Evolutionary conservation across 2,329 filamentous ascomycete species (phyloP), one percentile per base, ranked within the genome.

Genomic region (Scleromitrula shiraiana): DNA sequence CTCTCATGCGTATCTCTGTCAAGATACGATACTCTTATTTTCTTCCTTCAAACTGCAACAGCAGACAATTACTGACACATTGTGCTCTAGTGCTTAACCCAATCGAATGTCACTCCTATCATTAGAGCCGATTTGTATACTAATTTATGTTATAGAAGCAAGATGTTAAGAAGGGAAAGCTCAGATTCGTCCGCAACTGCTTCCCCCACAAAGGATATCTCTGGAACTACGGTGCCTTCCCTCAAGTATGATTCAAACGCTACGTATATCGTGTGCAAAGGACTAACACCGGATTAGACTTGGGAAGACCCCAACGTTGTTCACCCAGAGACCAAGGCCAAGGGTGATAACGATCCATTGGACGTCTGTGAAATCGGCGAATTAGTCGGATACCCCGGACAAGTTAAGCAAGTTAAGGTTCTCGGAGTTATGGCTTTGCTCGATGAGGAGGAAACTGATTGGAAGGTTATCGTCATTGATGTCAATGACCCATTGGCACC

Each of bases 121-220:
- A 14, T 33, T 7, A 0, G 22, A 6, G 2, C 22, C 29, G 17
- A 41, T 4, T 22, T 19, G 8, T 7, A 47, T 42, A 30, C 45
- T 47, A 47, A 47, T 42, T 30, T 1, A 35, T 19, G 20, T 22
- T 12, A 36, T 29, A 47, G 45, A 96, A 96, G 84, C 93, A 98
- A 78, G 93, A 98, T 70, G 81, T 82, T 71, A 97, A 98, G 86
- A 97, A 98, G 81, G 93, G 91, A 80, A 97, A 96, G 82, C 89
- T 97, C 65, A 88, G 93, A 67, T 98, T 85, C 70, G 93, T 98
- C 69, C 89, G 93, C 75, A 98, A 98, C 85, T 98, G 93, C 84
- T 98, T 98, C 82, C 93, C 93, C 64, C 93, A 98, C 85, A 97
- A 98, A 82, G 93, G 93, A 60, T 98, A 98, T 74, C 88, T 98